Evolutionary conservation across 192 early-diverging fungal genomes (phyloP).

Genomic region (Dimargaris xerosporica): DNA sequence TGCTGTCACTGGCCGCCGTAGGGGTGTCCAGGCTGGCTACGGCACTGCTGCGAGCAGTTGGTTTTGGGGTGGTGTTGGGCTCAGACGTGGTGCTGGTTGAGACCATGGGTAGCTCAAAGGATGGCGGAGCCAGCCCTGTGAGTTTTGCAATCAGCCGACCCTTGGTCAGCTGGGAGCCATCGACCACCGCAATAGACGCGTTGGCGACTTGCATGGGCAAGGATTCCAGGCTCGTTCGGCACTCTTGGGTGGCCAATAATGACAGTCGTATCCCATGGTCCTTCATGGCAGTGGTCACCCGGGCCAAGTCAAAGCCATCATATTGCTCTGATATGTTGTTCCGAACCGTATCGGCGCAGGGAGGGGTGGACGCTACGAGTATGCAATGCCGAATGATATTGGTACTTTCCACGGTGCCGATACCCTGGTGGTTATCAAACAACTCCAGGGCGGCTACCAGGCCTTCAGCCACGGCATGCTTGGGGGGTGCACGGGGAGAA

Average conservation of each 20-base stretch:
- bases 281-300: slow-evolving; percentile 30
- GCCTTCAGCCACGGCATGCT: slow-evolving; percentile 45
- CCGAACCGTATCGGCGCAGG: slow-evolving; percentile 26
- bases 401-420: not conserved
- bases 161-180: slow-evolving; percentile 6
- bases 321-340: slow-evolving; percentile 34
- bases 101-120: not conserved
- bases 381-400: slow-evolving; percentile 35
- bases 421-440: slow-evolving; percentile 32
- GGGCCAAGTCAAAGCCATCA: slow-evolving; percentile 26
- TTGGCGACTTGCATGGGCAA: slow-evolving; percentile 4
- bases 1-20: slow-evolving; percentile 1
- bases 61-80: not conserved
- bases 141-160: not conserved
- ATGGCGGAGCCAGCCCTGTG: slow-evolving; percentile 13
- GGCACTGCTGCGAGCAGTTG: not conserved
- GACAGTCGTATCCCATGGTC: slow-evolving; percentile 21
- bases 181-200: not conserved
- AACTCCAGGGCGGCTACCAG: slow-evolving; percentile 46
- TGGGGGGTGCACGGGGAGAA: slow-evolving; percentile 33
- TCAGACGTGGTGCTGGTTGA: slow-evolving; percentile 12
- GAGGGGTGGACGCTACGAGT: slow-evolving; percentile 33
- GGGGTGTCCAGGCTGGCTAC: slow-evolving; percentile 8
- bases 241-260: slow-evolving; percentile 18
- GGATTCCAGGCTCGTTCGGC: slow-evolving; percentile 19